phyloP scores from a whole-genome alignment of 2,329 filamentous ascomycete genomes.

The Penicillium sp. region DNA sequence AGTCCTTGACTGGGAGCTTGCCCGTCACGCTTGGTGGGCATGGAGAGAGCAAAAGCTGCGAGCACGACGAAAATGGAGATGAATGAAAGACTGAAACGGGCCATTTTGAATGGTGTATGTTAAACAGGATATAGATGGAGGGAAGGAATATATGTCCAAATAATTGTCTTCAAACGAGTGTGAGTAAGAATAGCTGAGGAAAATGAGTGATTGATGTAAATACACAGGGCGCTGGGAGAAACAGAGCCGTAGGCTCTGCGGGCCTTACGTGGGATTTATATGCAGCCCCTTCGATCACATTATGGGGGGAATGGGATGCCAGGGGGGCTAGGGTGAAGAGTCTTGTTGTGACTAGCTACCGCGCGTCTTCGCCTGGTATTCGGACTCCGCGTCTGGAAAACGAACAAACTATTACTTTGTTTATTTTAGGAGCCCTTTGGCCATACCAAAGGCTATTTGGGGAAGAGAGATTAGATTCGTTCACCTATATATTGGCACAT shows the following conservation, averaged over 20 bases:
- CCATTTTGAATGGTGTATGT: constrained; percentile 24
- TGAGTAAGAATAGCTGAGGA: background rate
- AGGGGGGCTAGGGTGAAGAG: background rate
- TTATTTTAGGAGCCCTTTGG: background rate
- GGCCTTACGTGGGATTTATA: constrained; percentile 13
- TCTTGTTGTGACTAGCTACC: background rate
- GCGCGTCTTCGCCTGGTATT: background rate
- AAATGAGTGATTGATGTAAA: constrained; percentile 5
- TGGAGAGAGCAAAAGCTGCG: constrained; percentile 28
- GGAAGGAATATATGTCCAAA: constrained; percentile 10
- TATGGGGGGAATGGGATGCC: constrained; percentile 2
- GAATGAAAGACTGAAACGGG: constrained; percentile 31
- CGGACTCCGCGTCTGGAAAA: background rate
- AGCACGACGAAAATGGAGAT: constrained; percentile 30
- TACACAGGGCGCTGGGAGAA: background rate
- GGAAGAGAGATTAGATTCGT: background rate
- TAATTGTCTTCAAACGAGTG: constrained; percentile 12
- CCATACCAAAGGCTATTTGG: background rate
- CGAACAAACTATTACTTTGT: background rate
- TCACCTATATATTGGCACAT: too few relatives aligned
- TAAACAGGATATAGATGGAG: background rate
- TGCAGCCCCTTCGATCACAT: constrained; percentile 11
- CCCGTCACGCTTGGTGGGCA: constrained; percentile 25
- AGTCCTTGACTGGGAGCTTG: background rate
- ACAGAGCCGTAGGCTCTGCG: background rate